Evolutionary conservation across 441 rosid genomes (phyloP), one percentile per base, ranked within the genome.

Genomic region (Populus hybrid): DNA sequence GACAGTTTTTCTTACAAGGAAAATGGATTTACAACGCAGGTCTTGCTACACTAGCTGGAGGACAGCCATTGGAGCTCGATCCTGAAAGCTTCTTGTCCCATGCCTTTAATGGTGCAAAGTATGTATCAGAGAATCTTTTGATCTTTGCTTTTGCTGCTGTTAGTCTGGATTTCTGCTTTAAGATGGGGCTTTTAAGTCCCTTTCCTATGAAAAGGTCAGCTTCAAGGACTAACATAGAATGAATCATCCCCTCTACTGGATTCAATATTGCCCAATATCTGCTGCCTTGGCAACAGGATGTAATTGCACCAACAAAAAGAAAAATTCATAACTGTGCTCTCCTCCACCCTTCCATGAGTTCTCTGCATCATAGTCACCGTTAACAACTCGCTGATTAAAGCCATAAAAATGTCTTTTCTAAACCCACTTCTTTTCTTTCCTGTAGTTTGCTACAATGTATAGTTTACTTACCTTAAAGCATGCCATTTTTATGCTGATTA

Each of bases 121-220:
- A 78, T 53, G 88, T 92, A 24, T 85, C 97, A 0, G 92, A 92
- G 84, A 89, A 90, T 83, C 83, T 92, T 24, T 65, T 91, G 70
- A 83, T 95, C 68, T 95, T 95, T 76, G 77, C 81, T 64, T 95
- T 91, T 78, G 94, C 95, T 72, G 91, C 95, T 36, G 77, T 93
- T 64, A 85, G 82, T 78, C 84, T 93, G 78, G 96, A 93, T 89
- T 88, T 88, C 61, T 91, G 94, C 84, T 89, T 93, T 73, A 92
- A 91, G 85, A 82, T 72, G 79, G 80, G 88, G 64, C 68, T 93
- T 67, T 66, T 95, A 64, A 89, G 89, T 74, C 91, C 99, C 56
- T 93, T 90, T 78, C 96, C 99, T 6, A 79, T 78, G 64, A 76
- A 81, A 74, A 74, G 26, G 74, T 71, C 82, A 31, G 73, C 68